Conservation (phyloP, 2,329 filamentous ascomycete species). For the Alternaria ethzedia region DNA sequence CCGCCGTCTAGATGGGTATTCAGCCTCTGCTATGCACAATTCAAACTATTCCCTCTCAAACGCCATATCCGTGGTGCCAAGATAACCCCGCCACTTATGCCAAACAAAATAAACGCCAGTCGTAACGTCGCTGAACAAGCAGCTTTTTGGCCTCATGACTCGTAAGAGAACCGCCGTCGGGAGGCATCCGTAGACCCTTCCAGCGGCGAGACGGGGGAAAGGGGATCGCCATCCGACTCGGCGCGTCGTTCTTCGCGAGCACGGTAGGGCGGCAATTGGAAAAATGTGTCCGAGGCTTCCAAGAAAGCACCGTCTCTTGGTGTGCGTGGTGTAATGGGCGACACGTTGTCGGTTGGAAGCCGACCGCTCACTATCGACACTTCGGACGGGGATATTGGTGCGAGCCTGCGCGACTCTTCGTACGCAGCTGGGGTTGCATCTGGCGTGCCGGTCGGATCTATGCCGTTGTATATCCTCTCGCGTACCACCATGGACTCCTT, state of each 20-base stretch:
- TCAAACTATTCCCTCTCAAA: slow-evolving; percentile 20
- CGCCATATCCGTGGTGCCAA: slow-evolving; percentile 11
- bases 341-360: slow-evolving; percentile 27
- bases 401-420: slow-evolving; percentile 30
- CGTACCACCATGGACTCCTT: slow-evolving; percentile 57
- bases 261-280: slow-evolving; percentile 33
- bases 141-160: slow-evolving; percentile 39
- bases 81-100: slow-evolving; percentile 3
- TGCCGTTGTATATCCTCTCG: slow-evolving; percentile 55
- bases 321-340: slow-evolving; percentile 40
- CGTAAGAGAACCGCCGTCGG: slow-evolving; percentile 49
- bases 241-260: slow-evolving; percentile 26
- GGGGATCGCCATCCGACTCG: slow-evolving; percentile 39
- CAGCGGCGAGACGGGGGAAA: slow-evolving; percentile 45
- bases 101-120: slow-evolving; percentile 17
- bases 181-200: slow-evolving; percentile 36
- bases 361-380: slow-evolving; percentile 38
- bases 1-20: slow-evolving; percentile 19
- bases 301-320: slow-evolving; percentile 42
- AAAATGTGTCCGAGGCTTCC: slow-evolving; percentile 41
- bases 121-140: slow-evolving; percentile 11
- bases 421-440: slow-evolving; percentile 24
- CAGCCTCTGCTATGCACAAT: slow-evolving; percentile 10
- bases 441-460: slow-evolving; percentile 40
- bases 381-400: slow-evolving; percentile 33